A percentile compares a stretch with the other conserved stretches of the same genome.
Evolutionary conservation across 805 yeast species (phyloP).

Genomic region (Wickerhamiella kurtzmanii): DNA sequence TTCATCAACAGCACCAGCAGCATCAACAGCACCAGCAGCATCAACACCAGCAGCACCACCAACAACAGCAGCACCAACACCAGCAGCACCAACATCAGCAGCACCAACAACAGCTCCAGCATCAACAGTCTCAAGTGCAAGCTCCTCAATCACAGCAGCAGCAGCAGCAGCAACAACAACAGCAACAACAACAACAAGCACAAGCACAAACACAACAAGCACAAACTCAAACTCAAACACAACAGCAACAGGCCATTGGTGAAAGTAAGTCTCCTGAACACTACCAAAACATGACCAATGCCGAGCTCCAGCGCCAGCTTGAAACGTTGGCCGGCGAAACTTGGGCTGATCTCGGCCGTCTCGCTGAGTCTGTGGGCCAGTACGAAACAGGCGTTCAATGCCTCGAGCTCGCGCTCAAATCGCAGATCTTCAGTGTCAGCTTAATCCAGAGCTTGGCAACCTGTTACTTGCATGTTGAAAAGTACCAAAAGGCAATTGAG

Average conservation of each 20-base stretch:
- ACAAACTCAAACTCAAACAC: constrained; percentile 2
- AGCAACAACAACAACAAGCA: constrained; percentile 23
- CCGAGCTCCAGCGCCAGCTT: constrained; percentile 15
- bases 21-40: constrained; percentile 3
- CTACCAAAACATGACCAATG: neutral
- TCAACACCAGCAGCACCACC: constrained; percentile 4
- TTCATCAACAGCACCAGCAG: constrained; percentile 5
- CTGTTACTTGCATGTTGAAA: constrained; percentile 75
- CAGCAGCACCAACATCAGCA: constrained; percentile 6
- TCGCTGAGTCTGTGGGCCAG: constrained; percentile 83
- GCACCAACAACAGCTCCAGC: neutral
- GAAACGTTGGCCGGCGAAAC: constrained; percentile 36
- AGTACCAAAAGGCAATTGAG: constrained; percentile 89
- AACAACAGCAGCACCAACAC: constrained; percentile 1
- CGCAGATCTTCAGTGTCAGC: constrained; percentile 73
- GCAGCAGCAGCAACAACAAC: constrained; percentile 16
- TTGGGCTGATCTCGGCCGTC: constrained; percentile 78
- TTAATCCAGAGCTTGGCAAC: constrained; percentile 79
- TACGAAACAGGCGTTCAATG: constrained; percentile 80
- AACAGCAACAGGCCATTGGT: neutral
- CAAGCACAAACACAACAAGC: constrained; percentile 1
- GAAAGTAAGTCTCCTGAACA: neutral
- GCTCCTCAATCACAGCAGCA: constrained; percentile 3
- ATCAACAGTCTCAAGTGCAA: neutral
- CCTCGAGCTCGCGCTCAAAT: constrained; percentile 75